Base-by-base conservation (phyloP, 2,329 filamentous ascomycete species). In the Fusarium sambucinum region DNA sequence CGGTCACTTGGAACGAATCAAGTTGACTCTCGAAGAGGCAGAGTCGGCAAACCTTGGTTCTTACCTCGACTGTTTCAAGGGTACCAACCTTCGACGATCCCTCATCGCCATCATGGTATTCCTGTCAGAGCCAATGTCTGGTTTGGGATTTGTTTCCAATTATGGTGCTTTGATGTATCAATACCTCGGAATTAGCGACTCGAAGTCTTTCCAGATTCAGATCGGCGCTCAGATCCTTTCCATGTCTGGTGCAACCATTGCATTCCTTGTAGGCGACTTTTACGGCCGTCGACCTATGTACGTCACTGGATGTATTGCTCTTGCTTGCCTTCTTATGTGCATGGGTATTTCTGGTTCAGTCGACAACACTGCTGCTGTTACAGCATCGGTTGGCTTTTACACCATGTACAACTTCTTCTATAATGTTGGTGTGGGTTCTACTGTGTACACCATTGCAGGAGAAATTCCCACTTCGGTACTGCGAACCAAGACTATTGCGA, bases 11-110 rank as follows among this genome's bases (percentile, higher is more conserved):
- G 71, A 77, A 12, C 78, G 80, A 21, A 82, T 88, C 57, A 79
- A 82, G 65, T 76, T 80, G n/a, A 84, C 86, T 55, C 79, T 83
- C 25, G 81, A 84, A 63, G 78, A 82, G 54, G 77, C 80, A 8
- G 71, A 70, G 4, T 73, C 73, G 5, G 59, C 73, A 12, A 74
- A 74, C 6, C 66, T 75, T 1, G 73, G 68, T 4, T 80, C 79
- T 0, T 85, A 83, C 44, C 29, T 68, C 9, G 80, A 83, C 65
- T 83, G 80, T 66, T 85, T 86, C 73, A 78, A 75, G 11, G 78
- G 78, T 4, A 70, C 75, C 5, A 81, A 86, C 51, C 74, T 81
- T 2, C 76, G 82, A 6, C 72, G 83, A 21, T 82, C 81, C 0
- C 67, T 80, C 27, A 79, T 83, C 37, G 76, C 80, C 63, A 75